phyloP scores from a whole-genome alignment of 352 stramenopile species.

The Pythium diclinum region DNA sequence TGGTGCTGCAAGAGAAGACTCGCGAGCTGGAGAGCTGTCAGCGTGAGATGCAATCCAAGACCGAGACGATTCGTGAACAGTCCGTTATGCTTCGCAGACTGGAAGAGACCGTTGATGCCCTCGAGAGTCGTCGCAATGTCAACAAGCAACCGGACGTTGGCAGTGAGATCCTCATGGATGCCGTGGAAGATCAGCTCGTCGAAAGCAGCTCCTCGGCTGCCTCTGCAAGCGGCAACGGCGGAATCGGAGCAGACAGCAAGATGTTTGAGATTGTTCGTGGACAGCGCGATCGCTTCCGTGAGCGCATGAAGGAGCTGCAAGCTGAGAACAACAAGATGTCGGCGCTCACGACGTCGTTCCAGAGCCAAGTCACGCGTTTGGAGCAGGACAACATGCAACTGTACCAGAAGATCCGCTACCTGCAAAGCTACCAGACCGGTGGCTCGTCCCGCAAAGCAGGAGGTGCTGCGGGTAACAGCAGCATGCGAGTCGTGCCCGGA shows the following conservation, averaged over 20 bases:
- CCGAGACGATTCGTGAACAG: constrained; percentile 50
- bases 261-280: constrained; percentile 83
- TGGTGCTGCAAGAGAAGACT: constrained; percentile 33
- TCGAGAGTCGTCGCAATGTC: constrained; percentile 39
- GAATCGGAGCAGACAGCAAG: constrained; percentile 54
- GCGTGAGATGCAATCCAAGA: constrained; percentile 33
- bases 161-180: constrained; percentile 68
- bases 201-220: constrained; percentile 19
- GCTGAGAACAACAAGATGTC: constrained; percentile 66
- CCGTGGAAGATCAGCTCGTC: constrained; percentile 57
- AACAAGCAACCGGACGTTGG: constrained; percentile 36
- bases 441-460: neutral
- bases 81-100: constrained; percentile 45
- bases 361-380: constrained; percentile 63
- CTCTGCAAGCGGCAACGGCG: constrained; percentile 6
- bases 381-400: constrained; percentile 90
- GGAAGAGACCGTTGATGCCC: constrained; percentile 61
- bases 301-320: constrained; percentile 81
- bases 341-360: constrained; percentile 60
- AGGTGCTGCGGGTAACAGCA: constrained; percentile 1
- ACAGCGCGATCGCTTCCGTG: constrained; percentile 77
- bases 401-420: constrained; percentile 88
- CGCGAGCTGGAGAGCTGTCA: constrained; percentile 34
- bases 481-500: constrained; percentile 26
- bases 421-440: constrained; percentile 69